phyloP scores from a whole-genome alignment of 495 filamentous ascomycete genomes.

The Choiromyces venosus region DNA sequence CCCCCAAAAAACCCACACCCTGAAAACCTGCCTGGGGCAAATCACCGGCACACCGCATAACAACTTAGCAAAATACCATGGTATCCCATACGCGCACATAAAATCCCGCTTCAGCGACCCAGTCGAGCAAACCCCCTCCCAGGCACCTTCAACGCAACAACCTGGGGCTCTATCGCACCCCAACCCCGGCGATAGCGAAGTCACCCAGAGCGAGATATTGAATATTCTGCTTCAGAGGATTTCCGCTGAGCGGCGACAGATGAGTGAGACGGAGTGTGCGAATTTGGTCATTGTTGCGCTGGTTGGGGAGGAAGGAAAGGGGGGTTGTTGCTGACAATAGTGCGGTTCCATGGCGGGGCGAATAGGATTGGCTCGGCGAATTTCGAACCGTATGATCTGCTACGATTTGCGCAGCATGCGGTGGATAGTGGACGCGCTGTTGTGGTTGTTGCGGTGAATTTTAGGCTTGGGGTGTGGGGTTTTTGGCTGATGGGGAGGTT shows the following conservation, averaged over 20 bases:
- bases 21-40: constrained; percentile 10
- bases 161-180: constrained; percentile 22
- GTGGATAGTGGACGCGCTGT: constrained; percentile 5
- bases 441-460: constrained; percentile 17
- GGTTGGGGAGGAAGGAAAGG: background rate
- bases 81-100: constrained; percentile 22
- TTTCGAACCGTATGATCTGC: constrained; percentile 13
- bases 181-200: constrained; percentile 10
- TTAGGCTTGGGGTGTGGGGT: constrained; percentile 10
- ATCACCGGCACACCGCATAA: constrained; percentile 12
- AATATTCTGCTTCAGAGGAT: background rate
- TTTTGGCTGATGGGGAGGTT: constrained; percentile 4
- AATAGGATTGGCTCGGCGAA: constrained; percentile 20
- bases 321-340: constrained; percentile 13
- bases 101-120: constrained; percentile 14
- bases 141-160: constrained; percentile 13
- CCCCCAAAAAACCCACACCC: constrained; percentile 9
- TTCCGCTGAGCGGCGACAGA: background rate
- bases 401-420: constrained; percentile 12
- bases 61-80: constrained; percentile 21
- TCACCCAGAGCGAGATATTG: constrained; percentile 4
- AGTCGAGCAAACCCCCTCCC: constrained; percentile 1
- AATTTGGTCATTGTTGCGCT: constrained; percentile 16
- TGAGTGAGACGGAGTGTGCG: constrained; percentile 16
- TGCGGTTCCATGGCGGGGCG: constrained; percentile 23